Conservation (phyloP, 2,329 filamentous ascomycete species). For the Sporothrix pallida region DNA sequence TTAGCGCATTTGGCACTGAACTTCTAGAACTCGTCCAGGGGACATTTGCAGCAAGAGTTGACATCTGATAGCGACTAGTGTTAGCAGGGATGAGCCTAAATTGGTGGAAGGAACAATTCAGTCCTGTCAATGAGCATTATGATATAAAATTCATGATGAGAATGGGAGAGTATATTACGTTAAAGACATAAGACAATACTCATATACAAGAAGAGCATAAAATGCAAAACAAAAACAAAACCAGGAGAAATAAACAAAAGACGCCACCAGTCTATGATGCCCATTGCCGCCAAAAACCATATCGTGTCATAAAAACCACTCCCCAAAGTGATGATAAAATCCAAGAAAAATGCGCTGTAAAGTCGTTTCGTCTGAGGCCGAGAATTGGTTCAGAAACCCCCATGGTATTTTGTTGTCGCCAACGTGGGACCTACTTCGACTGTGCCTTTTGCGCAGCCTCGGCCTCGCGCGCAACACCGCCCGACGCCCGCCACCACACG, state of each 20-base stretch:
- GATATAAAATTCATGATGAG: not conserved
- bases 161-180: slow-evolving; percentile 16
- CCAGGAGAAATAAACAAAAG: slow-evolving; percentile 7
- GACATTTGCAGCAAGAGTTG: not conserved
- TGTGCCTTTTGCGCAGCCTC: not conserved
- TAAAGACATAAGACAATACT: not conserved
- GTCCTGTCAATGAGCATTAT: not conserved
- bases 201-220: not conserved
- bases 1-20: not conserved
- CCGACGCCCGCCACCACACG: slow-evolving; percentile 89
- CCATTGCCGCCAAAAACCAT: slow-evolving; percentile 21
- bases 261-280: slow-evolving; percentile 25
- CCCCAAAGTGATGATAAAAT: not conserved
- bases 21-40: not conserved
- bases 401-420: no score
- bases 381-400: not conserved
- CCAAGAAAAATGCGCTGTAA: not conserved
- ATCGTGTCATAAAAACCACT: slow-evolving; percentile 1
- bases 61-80: not conserved
- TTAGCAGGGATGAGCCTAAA: slow-evolving; percentile 12
- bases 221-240: not conserved
- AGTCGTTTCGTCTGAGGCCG: not conserved
- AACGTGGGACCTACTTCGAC: no score
- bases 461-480: slow-evolving; percentile 65
- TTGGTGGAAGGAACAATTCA: not conserved